Conservation (phyloP, 805 yeast genomes). For the Schwanniomyces polymorphus region DNA sequence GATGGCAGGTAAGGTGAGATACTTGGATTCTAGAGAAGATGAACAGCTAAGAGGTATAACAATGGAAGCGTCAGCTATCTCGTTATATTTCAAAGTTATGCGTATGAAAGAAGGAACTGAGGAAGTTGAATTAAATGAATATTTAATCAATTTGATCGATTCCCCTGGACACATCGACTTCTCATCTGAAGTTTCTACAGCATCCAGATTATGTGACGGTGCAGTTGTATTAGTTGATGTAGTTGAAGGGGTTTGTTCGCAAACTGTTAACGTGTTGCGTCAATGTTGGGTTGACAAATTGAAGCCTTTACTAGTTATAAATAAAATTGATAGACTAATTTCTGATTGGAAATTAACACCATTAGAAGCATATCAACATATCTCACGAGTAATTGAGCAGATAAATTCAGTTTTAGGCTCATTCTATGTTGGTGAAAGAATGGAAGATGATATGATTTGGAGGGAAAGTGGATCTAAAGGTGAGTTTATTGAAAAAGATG, state of each 20-base stretch:
- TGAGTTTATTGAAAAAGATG: conserved; percentile 72
- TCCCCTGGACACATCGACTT: conserved; percentile 99
- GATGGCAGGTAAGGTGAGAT: conserved; percentile 93
- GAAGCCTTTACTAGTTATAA: conserved; percentile 83
- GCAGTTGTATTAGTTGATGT: conserved; percentile 94
- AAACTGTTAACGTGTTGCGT: conserved; percentile 89
- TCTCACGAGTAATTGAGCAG: conserved; percentile 80
- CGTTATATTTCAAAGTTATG: conserved; percentile 80
- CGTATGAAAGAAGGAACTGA: conserved; percentile 32
- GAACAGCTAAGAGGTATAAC: conserved; percentile 96
- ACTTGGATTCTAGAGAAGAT: conserved; percentile 90
- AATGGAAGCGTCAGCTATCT: conserved; percentile 95
- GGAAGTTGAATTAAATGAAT: conserved; percentile 60
- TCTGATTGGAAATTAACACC: conserved; percentile 82
- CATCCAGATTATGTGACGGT: conserved; percentile 95
- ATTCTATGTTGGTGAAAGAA: conserved; percentile 87
- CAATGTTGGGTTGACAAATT: conserved; percentile 95
- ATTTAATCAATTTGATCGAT: conserved; percentile 87
- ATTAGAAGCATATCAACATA: conserved; percentile 79
- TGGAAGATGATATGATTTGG: conserved; percentile 81
- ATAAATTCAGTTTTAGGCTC: conserved; percentile 94
- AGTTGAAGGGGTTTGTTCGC: conserved; percentile 98
- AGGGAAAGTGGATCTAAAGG: conserved; percentile 61
- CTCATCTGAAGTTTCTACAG: conserved; percentile 93
- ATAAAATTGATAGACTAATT: conserved; percentile 86